These are phyloP conservation scores for Cardamine occulta DNA, from an alignment of 345 rosid genomes.

Conservation along the genomic window DNA sequence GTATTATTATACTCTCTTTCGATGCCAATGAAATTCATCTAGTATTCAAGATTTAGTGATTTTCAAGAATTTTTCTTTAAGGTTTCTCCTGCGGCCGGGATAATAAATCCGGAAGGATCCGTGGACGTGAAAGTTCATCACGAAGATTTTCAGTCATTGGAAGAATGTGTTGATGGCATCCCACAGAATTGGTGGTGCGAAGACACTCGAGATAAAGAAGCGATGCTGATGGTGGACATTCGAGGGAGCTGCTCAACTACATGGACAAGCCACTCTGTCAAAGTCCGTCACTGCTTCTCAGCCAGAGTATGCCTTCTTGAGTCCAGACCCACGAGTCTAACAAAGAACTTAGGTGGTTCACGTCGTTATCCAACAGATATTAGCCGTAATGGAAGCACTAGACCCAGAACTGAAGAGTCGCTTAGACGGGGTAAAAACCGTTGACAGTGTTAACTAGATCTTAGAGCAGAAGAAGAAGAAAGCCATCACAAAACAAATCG, in stretches of 20 bases:
- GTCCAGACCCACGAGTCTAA: slow-evolving; percentile 36
- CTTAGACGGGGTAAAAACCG: slow-evolving; percentile 36
- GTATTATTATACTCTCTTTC: slow-evolving; percentile 44
- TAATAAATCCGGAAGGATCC: slow-evolving; percentile 63
- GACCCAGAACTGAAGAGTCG: slow-evolving; percentile 25
- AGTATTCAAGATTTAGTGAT: slow-evolving; percentile 16
- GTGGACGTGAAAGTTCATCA: slow-evolving; percentile 73
- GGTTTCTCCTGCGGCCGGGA: slow-evolving; percentile 81
- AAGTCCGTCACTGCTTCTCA: slow-evolving; percentile 71
- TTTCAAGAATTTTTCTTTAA: slow-evolving; percentile 19
- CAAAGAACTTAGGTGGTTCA: slow-evolving; percentile 49
- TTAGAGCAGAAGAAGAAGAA: slow-evolving; percentile 33
- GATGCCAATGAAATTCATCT: slow-evolving; percentile 4
- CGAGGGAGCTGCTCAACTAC: slow-evolving; percentile 68
- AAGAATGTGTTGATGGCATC: slow-evolving; percentile 81
- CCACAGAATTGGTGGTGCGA: slow-evolving; percentile 96
- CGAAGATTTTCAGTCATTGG: slow-evolving; percentile 73
- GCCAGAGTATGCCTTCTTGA: slow-evolving; percentile 49
- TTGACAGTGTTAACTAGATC: slow-evolving; percentile 37
- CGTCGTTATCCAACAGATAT: slow-evolving; percentile 29
- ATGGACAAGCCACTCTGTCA: slow-evolving; percentile 54
- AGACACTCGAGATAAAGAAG: slow-evolving; percentile 89
- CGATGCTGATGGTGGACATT: slow-evolving; percentile 55
- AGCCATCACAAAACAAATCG: slow-evolving; percentile 14
- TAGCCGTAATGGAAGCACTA: slow-evolving; percentile 38